phyloP scores from a whole-genome alignment of 1,139 yeast genomes.

The Diutina mesorugosa region DNA sequence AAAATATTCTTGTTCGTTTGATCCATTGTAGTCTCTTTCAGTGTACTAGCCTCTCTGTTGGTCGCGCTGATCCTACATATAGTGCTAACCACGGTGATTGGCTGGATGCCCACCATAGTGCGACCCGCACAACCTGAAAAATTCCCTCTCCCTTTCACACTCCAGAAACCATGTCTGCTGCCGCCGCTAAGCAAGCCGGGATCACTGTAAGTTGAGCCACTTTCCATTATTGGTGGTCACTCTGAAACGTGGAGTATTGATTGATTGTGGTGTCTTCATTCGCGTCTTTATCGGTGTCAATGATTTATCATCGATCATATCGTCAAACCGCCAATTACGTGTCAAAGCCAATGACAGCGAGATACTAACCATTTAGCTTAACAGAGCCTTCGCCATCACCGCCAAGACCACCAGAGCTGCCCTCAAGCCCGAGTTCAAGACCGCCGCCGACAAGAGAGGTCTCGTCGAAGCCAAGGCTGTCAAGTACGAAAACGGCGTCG shows the following conservation, averaged over 20 bases:
- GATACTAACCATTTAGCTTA: constrained; percentile 10
- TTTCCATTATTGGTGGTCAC: neutral
- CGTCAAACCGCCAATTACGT: neutral
- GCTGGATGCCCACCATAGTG: neutral
- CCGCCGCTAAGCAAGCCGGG: constrained; percentile 2
- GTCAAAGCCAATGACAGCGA: neutral
- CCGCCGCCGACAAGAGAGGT: constrained; percentile 65
- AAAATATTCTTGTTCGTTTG: no score
- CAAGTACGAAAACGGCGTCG: constrained; percentile 54
- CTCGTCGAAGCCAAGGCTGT: constrained; percentile 64
- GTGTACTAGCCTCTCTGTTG: no score
- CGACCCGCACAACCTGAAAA: neutral
- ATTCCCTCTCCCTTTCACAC: neutral
- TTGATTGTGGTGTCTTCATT: neutral
- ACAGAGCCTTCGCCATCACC: constrained; percentile 84
- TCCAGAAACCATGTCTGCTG: neutral
- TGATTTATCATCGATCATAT: neutral
- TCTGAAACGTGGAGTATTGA: neutral
- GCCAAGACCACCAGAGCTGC: constrained; percentile 84
- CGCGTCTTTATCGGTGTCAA: neutral
- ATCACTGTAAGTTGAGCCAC: neutral
- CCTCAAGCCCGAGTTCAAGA: constrained; percentile 77
- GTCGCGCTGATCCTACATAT: neutral
- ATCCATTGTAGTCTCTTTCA: no score
- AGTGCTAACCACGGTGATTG: neutral